Evolutionary conservation across 2,329 filamentous ascomycete species (phyloP).

Genomic region (Parafenestella ontariensis): DNA sequence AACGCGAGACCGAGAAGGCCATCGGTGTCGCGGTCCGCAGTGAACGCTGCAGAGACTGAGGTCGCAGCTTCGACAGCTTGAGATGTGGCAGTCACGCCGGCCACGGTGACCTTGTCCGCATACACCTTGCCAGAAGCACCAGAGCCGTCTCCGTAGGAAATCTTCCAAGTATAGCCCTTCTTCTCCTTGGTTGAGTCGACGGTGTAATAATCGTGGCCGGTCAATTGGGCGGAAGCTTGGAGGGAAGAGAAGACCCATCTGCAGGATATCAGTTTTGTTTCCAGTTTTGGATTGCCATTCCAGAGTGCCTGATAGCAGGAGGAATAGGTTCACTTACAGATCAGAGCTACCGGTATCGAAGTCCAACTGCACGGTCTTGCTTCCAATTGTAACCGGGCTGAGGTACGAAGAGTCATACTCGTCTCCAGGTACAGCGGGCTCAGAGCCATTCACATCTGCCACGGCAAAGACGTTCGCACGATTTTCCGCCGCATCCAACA

Average conservation of each 20-base stretch:
- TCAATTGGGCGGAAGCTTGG: conserved; percentile 57
- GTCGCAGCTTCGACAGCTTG: conserved; percentile 73
- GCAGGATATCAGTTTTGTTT: conserved; percentile 21
- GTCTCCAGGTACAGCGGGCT: conserved; percentile 51
- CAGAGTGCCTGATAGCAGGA: neutral
- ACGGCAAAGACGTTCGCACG: conserved; percentile 28
- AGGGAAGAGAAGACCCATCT: conserved; percentile 73
- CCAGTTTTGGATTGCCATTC: neutral
- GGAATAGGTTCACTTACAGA: conserved; percentile 59
- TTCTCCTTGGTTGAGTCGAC: conserved; percentile 57
- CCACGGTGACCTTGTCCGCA: conserved; percentile 68
- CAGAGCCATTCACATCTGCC: conserved; percentile 41
- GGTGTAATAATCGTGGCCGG: conserved; percentile 66
- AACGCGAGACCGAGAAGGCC: conserved; percentile 68
- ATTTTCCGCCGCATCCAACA: conserved; percentile 42
- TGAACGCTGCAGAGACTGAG: conserved; percentile 63
- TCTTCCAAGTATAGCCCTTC: conserved; percentile 62
- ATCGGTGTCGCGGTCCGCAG: conserved; percentile 60
- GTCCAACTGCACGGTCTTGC: conserved; percentile 69
- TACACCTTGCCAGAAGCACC: conserved; percentile 70
- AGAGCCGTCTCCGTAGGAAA: conserved; percentile 71
- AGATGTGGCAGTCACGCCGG: conserved; percentile 62
- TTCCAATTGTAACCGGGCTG: conserved; percentile 67
- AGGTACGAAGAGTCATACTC: conserved; percentile 43
- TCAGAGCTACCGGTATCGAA: conserved; percentile 75